Evolutionary conservation across 2,329 filamentous ascomycete species (phyloP).

Genomic region (Escovopsis sp.): DNA sequence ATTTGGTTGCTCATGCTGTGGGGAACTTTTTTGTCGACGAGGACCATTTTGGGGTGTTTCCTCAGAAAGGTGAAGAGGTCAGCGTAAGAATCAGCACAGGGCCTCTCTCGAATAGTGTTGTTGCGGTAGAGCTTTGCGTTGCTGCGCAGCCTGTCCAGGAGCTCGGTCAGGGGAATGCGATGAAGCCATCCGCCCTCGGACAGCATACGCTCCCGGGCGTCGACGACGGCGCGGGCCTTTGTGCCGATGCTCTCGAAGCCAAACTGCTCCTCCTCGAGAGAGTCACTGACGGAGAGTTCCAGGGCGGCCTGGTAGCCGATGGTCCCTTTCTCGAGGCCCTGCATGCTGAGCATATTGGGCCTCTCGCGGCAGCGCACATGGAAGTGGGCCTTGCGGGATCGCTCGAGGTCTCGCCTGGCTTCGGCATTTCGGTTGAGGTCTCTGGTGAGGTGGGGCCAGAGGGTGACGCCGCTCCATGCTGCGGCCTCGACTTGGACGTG

Average conservation of each 20-base stretch:
- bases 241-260: conserved; percentile 41
- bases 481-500: conserved; percentile 47
- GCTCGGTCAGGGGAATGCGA: conserved; percentile 39
- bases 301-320: conserved; percentile 55
- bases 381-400: conserved; percentile 39
- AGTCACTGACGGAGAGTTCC: conserved; percentile 49
- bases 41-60: conserved; percentile 28
- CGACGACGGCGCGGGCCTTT: conserved; percentile 38
- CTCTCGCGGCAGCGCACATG: conserved; percentile 44
- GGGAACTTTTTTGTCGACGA: conserved; percentile 41
- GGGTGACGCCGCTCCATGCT: conserved; percentile 47
- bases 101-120: conserved; percentile 34
- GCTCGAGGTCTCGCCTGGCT: conserved; percentile 26
- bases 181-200: conserved; percentile 38
- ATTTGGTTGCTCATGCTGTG: conserved; percentile 57
- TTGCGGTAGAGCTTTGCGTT: conserved; percentile 41
- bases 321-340: conserved; percentile 56
- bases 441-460: conserved; percentile 46
- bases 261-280: conserved; percentile 46
- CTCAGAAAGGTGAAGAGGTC: conserved; percentile 48
- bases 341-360: conserved; percentile 59
- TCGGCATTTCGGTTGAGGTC: conserved; percentile 32
- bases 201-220: conserved; percentile 43
- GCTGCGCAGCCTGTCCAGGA: conserved; percentile 44
- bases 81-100: conserved; percentile 44